These are phyloP conservation scores for Monilinia fructigena DNA, from an alignment of 2,329 filamentous ascomycete species.

Conservation along the genomic window DNA sequence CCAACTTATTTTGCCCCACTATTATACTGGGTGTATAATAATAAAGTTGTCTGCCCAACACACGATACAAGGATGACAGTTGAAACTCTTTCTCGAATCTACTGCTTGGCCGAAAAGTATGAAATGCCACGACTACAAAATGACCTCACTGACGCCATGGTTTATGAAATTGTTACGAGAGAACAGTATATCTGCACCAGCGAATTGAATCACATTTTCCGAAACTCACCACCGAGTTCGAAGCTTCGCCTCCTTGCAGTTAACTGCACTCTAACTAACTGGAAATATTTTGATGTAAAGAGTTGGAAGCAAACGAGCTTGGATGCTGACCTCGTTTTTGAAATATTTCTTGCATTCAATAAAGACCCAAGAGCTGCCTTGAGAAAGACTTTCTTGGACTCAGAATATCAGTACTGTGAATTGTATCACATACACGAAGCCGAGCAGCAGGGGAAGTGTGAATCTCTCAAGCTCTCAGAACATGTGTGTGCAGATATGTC, in stretches of 20 bases:
- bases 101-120: not conserved
- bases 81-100: not conserved
- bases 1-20: not conserved
- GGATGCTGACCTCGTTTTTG: not conserved
- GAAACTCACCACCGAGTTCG: not conserved
- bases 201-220: fast-evolving
- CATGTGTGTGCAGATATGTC: too few species aligned
- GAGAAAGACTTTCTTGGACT: not conserved
- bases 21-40: slow-evolving; percentile 2
- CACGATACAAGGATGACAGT: too few species aligned
- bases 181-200: fast-evolving
- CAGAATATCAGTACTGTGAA: not conserved
- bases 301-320: not conserved
- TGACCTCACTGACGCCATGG: not conserved
- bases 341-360: not conserved
- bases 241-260: not conserved
- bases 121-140: slow-evolving; percentile 11
- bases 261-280: not conserved
- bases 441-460: not conserved
- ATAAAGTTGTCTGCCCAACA: not conserved
- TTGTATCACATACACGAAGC: not conserved
- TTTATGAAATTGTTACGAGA: not conserved
- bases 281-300: not conserved
- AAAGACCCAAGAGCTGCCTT: not conserved
- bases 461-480: not conserved